Evolutionary conservation across 164 flowering plant genomes (phyloP), one percentile per base, ranked within the genome.

Genomic region (Hamamelis virginiana): DNA sequence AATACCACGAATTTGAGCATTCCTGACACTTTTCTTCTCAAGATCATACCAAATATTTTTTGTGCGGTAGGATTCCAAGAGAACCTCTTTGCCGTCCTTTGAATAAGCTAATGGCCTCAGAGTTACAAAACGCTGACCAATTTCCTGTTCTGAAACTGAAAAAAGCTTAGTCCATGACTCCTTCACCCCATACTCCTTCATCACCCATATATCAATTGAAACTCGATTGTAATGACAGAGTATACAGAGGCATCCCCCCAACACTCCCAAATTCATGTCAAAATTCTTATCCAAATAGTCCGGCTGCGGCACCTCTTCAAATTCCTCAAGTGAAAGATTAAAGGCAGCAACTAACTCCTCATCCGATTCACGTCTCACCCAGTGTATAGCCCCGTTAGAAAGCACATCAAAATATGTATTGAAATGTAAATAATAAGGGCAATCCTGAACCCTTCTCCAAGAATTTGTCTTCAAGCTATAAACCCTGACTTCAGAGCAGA

Each of bases 111-210:
- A 12, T 21, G 77, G 77, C 66, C 19, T 62, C 28, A 77, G 25
- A 43, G 18, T 22, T 5, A 26, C 61, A 26, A 38, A 45, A 18
- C 16, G 21, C 25, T 64, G 43, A 9, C 38, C 11, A 16, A 50
- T 19, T 8, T 53, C 45, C 0, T 52, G 6, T 19, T 53, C 25
- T 10, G 62, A 45, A 46, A 69, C 47, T 0, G 66, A 67, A 23
- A 72, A 45, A 66, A 69, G 15, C 41, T 52, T 73, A 3, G 18
- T 19, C 84, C 81, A 78, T 0, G 80, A 78, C n/a, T 76, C 76
- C 68, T 71, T 57, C 55, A 63, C 66, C 43, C 81, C 81, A 69
- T 70, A 78, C 11, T 78, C 72, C 61, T 74, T 76, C 81, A 80
- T 80, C 44, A 58, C 26, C 79, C 83, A 80, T 8, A 77, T 62